Conservation (phyloP, 176 grass and related monocot genomes). For the Lolium perenne region DNA sequence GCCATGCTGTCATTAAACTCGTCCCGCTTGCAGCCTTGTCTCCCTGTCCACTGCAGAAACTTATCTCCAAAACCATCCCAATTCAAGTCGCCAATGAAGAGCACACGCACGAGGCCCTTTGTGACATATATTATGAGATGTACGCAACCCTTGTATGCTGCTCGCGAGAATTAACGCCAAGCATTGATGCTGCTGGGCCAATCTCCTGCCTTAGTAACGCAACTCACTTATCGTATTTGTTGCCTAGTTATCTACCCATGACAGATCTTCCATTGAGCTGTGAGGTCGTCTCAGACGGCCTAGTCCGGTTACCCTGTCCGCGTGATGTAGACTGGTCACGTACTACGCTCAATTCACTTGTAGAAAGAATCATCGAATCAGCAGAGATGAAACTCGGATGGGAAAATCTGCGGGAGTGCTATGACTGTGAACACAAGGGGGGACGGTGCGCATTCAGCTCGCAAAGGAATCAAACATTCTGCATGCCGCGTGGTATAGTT, state of each 20-base stretch:
- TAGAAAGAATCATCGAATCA: too few relatives aligned
- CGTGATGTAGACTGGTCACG: too few relatives aligned
- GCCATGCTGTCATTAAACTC: neutral
- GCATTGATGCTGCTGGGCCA: neutral
- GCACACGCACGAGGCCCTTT: too few relatives aligned
- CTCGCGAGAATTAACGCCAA: neutral
- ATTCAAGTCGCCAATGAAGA: neutral
- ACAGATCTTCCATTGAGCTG: too few relatives aligned
- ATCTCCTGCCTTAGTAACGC: constrained; percentile 43
- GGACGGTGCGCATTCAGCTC: neutral
- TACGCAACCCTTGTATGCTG: constrained; percentile 35
- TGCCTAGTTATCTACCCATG: neutral
- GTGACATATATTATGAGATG: rapidly evolving
- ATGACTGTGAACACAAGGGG: too few relatives aligned
- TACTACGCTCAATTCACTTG: too few relatives aligned
- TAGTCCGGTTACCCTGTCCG: too few relatives aligned
- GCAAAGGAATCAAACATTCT: constrained; percentile 38
- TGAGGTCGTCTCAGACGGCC: too few relatives aligned
- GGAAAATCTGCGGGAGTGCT: too few relatives aligned
- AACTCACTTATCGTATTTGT: constrained; percentile 30
- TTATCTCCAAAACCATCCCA: neutral
- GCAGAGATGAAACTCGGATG: too few relatives aligned
- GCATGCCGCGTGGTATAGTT: neutral
- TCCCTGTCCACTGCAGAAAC: constrained; percentile 34
- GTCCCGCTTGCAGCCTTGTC: neutral